phyloP scores from a whole-genome alignment of 768 basidiomycete species.

The Lanmaoa pseudosensibilis region DNA sequence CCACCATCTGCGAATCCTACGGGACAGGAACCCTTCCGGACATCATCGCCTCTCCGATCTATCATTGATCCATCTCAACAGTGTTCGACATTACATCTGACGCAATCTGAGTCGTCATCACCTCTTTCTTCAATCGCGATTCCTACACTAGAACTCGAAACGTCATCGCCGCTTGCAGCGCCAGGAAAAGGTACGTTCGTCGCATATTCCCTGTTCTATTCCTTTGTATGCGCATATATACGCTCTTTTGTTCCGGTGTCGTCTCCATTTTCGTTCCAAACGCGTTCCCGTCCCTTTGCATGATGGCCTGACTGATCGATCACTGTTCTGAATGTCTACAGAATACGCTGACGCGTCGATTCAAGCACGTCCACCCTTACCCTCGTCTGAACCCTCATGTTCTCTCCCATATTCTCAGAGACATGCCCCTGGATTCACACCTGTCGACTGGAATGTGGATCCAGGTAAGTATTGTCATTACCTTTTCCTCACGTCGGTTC shows the following conservation, averaged over 20 bases:
- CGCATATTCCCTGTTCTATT: not conserved
- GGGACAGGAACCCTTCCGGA: not conserved
- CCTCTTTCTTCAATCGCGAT: not conserved
- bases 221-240: not conserved
- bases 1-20: not conserved
- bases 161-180: not conserved
- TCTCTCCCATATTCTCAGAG: not conserved
- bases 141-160: not conserved
- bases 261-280: not conserved
- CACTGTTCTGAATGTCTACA: not conserved
- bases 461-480: slow-evolving; percentile 3
- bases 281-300: not conserved
- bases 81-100: not conserved
- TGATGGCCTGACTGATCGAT: not conserved
- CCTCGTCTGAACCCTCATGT: not conserved
- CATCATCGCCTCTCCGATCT: not conserved
- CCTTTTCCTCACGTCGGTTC: not conserved
- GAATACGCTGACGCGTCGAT: slow-evolving; percentile 13
- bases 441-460: slow-evolving; percentile 11
- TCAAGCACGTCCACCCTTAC: slow-evolving; percentile 9
- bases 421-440: not conserved
- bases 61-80: not conserved
- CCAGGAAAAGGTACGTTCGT: slow-evolving; percentile 5
- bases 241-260: not conserved
- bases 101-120: not conserved